Base-by-base conservation (phyloP, 1,139 yeast genomes). In the Debaryomyces subglobosus region DNA sequence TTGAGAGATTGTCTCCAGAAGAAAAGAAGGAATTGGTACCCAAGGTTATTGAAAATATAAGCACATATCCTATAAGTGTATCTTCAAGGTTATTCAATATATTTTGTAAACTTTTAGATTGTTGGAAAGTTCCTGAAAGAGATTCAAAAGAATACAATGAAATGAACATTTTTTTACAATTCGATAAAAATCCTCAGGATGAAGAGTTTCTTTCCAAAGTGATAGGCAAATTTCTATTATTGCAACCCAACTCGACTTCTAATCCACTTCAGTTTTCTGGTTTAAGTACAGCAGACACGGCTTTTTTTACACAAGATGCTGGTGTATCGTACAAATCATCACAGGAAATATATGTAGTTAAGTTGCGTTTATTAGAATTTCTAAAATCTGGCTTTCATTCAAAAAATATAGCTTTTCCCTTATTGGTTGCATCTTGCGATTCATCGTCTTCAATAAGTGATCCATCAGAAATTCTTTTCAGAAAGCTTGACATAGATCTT, bases 351-450 rank as follows among this genome's bases (percentile, higher is more conserved):
- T 55, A 70, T 1, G 61, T 57, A 0, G 78, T 78, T 35, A 89
- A 86, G 58, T 50, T 51, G 2, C 54, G 61, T 4, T 53, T 75
- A 12, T 56, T 76, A 29, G 71, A 67, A 38, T 72, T 74, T 47
- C 53, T 74, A 46, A 69, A 66, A 12, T 73, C 78, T 2, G 62
- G 65, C 3, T 79, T 85, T 50, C 52, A 66, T 3, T 70, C 73
- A 21, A 60, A 65, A 1, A 49, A 59, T 29, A 57, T 74, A 25
- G 60, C 72, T 0, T 54, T 78, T 3, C 79, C 85, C 1, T 67
- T 85, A 2, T 62, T 88, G n/a, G 70, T 87, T 27, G 96, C 89
- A 0, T 74, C 88, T 1, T 74, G 80, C 13, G 96, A 89, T 59
- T 62, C 80, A 0, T 74, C 80, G 9, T 77, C 87, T 0, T 63